A percentile compares a stretch with the other conserved stretches of the same genome.
These are phyloP conservation scores for Boletus patriciae DNA, from an alignment of 768 basidiomycete genomes.

Conservation along the genomic window DNA sequence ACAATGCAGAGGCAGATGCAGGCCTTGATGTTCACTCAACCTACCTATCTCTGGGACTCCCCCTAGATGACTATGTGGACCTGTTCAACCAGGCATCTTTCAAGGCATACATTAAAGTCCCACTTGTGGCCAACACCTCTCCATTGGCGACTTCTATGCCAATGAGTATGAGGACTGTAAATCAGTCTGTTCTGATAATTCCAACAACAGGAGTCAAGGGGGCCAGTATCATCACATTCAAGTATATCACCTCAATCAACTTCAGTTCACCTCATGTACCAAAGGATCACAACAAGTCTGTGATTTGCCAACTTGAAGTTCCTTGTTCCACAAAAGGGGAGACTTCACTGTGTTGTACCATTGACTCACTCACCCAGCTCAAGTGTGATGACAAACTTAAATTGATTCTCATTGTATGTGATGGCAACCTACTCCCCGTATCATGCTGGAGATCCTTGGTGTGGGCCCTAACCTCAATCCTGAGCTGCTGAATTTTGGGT, in stretches of 20 bases:
- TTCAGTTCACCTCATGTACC: slow-evolving; percentile 79
- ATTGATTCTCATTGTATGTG: slow-evolving; percentile 43
- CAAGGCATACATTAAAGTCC: slow-evolving; percentile 70
- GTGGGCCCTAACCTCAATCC: slow-evolving; percentile 91
- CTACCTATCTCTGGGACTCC: slow-evolving; percentile 53
- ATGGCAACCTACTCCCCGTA: slow-evolving; percentile 91
- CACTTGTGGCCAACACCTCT: slow-evolving; percentile 80
- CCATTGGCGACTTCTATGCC: slow-evolving; percentile 77
- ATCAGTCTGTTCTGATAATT: slow-evolving; percentile 74
- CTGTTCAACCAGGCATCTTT: slow-evolving; percentile 52
- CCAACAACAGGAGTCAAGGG: slow-evolving; percentile 80
- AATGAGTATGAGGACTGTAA: slow-evolving; percentile 75
- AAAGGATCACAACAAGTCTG: slow-evolving; percentile 95
- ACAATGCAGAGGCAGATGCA: slow-evolving; percentile 72
- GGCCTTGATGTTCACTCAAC: slow-evolving; percentile 61
- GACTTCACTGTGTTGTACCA: slow-evolving; percentile 76
- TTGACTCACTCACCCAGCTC: slow-evolving; percentile 90
- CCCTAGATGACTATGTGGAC: slow-evolving; percentile 51
- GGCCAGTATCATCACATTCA: slow-evolving; percentile 95
- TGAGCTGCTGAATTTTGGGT: slow-evolving; percentile 91
- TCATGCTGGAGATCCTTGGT: slow-evolving; percentile 94
- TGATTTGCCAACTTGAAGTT: slow-evolving; percentile 96
- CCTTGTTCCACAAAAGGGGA: slow-evolving; percentile 99
- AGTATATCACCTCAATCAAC: slow-evolving; percentile 89
- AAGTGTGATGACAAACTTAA: slow-evolving; percentile 99